Evolutionary conservation across 352 stramenopile genomes (phyloP).

Genomic region (Pythium apleroticum): DNA sequence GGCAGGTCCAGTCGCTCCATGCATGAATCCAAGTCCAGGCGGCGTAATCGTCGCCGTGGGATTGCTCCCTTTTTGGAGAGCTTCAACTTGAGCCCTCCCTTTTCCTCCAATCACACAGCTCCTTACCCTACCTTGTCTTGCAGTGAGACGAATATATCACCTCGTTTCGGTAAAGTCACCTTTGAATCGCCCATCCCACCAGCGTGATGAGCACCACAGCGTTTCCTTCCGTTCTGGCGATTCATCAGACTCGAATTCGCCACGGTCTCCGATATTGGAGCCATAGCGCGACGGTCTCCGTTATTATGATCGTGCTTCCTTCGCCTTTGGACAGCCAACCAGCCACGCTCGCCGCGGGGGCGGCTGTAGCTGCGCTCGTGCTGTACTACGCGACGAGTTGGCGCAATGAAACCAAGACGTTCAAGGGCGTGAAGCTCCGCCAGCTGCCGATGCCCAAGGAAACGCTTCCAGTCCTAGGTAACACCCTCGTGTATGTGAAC

Average conservation of each 20-base stretch:
- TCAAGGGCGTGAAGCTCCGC: constrained; percentile 9
- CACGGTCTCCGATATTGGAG: too few relatives aligned
- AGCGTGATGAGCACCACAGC: not conserved
- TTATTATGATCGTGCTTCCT: constrained; percentile 15
- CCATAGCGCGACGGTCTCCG: too few relatives aligned
- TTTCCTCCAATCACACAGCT: not conserved
- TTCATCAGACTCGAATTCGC: constrained; percentile 1
- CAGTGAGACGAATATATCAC: not conserved
- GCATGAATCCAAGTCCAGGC: too few relatives aligned
- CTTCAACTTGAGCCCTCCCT: not conserved
- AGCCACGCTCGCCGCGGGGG: not conserved
- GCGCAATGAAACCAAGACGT: not conserved
- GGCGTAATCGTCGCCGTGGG: not conserved
- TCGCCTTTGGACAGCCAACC: not conserved
- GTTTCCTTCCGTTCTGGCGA: not conserved
- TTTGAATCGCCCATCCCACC: not conserved
- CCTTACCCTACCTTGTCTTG: not conserved
- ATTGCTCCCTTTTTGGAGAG: not conserved
- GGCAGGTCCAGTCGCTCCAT: too few relatives aligned
- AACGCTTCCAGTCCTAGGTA: constrained; percentile 14
- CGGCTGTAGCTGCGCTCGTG: not conserved
- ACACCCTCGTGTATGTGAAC: constrained; percentile 2
- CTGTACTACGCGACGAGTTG: not conserved
- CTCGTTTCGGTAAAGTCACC: not conserved
- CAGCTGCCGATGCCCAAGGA: not conserved